Percentiles rank a stretch among this genome's conserved stretches.
Evolutionary conservation across 139 green algal species (phyloP).

Genomic region (Monoraphidium neglectum): DNA sequence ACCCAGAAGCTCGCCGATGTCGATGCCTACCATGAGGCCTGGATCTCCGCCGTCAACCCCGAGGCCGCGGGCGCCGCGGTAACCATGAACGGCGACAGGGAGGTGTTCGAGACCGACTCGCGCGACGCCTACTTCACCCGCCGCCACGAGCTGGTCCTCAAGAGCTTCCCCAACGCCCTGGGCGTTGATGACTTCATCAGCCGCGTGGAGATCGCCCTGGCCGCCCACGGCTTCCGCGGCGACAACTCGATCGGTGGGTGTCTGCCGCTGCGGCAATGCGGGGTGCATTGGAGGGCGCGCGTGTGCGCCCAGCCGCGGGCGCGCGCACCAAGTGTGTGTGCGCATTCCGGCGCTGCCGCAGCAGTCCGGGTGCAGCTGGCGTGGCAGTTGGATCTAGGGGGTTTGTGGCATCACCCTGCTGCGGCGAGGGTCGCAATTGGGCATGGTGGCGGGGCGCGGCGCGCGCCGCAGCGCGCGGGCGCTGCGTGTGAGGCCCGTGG

Average conservation of each 20-base stretch:
- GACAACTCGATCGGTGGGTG: conserved; percentile 79
- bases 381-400: not conserved
- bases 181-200: conserved; percentile 81
- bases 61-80: too few relatives aligned
- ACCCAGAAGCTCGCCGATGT: too few relatives aligned
- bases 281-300: not conserved
- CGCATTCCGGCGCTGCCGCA: not conserved
- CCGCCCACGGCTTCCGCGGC: conserved; percentile 70
- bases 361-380: too few relatives aligned
- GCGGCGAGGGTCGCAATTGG: too few relatives aligned
- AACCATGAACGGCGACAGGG: too few relatives aligned
- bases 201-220: conserved; percentile 72
- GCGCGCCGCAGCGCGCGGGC: too few relatives aligned
- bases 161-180: conserved; percentile 69
- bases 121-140: not conserved
- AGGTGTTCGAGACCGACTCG: not conserved
- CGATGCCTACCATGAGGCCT: too few relatives aligned
- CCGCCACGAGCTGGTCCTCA: conserved; percentile 21
- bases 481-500: too few relatives aligned
- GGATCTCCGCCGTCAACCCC: too few relatives aligned
- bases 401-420: not conserved
- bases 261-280: conserved; percentile 54
- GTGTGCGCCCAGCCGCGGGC: not conserved
- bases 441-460: too few relatives aligned
- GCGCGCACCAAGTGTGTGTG: not conserved